phyloP scores from a whole-genome alignment of 257 asterid species.

The Mentha longifolia region DNA sequence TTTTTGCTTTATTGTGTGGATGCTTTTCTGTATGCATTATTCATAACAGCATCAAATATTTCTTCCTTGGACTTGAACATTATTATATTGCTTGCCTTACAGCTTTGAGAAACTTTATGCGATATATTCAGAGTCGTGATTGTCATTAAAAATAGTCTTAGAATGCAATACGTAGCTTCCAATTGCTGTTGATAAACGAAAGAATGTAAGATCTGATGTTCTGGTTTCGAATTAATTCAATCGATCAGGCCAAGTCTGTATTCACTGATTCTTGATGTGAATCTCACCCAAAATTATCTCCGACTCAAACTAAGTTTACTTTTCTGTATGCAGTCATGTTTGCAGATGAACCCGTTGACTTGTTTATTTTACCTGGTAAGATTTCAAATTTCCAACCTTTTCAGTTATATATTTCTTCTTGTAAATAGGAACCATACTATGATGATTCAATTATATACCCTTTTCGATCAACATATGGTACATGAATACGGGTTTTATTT shows the following conservation, averaged over 20 bases:
- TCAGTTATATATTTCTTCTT: not conserved
- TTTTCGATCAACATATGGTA: not conserved
- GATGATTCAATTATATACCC: not conserved
- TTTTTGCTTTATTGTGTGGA: not conserved
- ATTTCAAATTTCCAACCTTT: conserved; percentile 6
- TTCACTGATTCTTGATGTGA: not conserved
- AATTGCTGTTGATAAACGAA: not conserved
- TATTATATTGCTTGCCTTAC: not conserved
- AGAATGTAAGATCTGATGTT: not conserved
- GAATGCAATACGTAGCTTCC: not conserved
- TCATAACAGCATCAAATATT: not conserved
- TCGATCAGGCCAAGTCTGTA: not conserved
- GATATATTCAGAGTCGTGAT: not conserved
- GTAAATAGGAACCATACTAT: not conserved
- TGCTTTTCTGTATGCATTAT: not conserved
- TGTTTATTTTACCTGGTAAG: conserved; percentile 90
- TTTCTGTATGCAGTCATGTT: conserved; percentile 68
- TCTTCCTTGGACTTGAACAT: not conserved
- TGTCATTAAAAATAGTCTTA: not conserved
- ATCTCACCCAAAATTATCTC: not conserved
- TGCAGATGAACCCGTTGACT: conserved; percentile 85
- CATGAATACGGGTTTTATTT: not conserved
- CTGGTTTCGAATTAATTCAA: not conserved
- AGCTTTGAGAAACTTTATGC: not conserved
- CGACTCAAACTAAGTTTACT: conserved; percentile 24